Conservation (phyloP, 2,329 filamentous ascomycete genomes). For the Fonsecaea pedrosoi region DNA sequence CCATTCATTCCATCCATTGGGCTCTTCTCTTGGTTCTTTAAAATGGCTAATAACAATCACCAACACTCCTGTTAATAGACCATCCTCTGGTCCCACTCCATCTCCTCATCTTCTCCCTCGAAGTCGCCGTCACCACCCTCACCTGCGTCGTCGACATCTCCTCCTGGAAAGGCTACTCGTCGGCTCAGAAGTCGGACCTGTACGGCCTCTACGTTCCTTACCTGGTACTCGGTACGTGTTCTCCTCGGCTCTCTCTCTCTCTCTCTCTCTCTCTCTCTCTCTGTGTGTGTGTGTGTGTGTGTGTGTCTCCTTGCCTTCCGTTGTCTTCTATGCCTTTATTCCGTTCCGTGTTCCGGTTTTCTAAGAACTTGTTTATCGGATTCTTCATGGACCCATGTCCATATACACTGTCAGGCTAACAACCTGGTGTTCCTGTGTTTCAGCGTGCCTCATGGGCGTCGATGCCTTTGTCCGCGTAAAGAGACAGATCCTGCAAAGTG, state of each 20-base stretch:
- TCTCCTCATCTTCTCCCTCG: conserved; percentile 65
- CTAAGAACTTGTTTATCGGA: not conserved
- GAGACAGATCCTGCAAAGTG: conserved; percentile 23
- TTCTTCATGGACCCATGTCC: too few species aligned
- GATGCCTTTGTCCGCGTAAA: conserved; percentile 48
- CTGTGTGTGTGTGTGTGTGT: too few species aligned
- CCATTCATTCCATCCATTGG: not conserved
- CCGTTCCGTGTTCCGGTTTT: not conserved
- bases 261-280: conserved; percentile 11
- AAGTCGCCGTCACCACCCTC: conserved; percentile 67
- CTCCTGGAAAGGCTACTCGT: conserved; percentile 59
- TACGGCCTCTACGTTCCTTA: conserved; percentile 65
- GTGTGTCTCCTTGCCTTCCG: not conserved
- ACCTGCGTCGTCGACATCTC: conserved; percentile 68
- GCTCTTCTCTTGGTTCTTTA: too few species aligned
- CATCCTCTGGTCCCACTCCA: conserved; percentile 65
- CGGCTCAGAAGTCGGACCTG: conserved; percentile 57
- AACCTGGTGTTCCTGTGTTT: not conserved
- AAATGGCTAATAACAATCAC: not conserved
- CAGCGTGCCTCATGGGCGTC: conserved; percentile 49
- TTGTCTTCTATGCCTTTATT: too few species aligned
- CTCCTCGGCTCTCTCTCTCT: conserved; percentile 8
- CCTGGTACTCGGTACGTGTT: conserved; percentile 59
- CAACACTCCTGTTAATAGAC: conserved; percentile 47
- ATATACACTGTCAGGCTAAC: not conserved